Evolutionary conservation across 208 protist genomes (phyloP).

Genomic region (Borovskyia barvae): DNA sequence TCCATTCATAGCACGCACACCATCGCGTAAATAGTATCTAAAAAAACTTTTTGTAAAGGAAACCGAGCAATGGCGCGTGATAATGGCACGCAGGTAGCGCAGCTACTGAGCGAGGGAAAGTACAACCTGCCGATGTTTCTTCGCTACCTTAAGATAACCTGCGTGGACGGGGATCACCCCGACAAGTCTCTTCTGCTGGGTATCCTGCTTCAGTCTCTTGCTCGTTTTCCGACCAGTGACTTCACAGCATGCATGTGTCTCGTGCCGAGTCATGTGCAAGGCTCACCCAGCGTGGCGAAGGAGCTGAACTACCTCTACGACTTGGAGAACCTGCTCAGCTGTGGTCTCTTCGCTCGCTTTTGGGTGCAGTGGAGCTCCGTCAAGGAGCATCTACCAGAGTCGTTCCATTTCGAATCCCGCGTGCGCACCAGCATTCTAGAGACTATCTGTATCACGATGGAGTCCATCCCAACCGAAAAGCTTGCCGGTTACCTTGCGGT

Average conservation of each 20-base stretch:
- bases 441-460: constrained; percentile 65
- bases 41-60: too few species aligned
- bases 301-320: constrained; percentile 83
- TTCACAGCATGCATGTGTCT: constrained; percentile 88
- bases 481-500: constrained; percentile 67
- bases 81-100: constrained; percentile 63
- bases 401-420: constrained; percentile 74
- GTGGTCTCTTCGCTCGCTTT: constrained; percentile 75
- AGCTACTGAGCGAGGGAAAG: constrained; percentile 75
- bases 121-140: constrained; percentile 86
- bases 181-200: constrained; percentile 78
- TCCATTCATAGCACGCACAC: too few species aligned
- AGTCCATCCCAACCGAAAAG: constrained; percentile 41
- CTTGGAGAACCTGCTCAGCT: constrained; percentile 87
- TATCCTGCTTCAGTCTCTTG: constrained; percentile 79
- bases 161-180: constrained; percentile 57
- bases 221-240: constrained; percentile 83
- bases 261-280: constrained; percentile 78
- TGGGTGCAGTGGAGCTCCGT: constrained; percentile 74
- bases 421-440: constrained; percentile 80
- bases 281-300: constrained; percentile 69
- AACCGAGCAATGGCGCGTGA: constrained; percentile 40
- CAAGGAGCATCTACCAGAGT: constrained; percentile 63
- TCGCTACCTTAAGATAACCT: constrained; percentile 71
- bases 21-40: too few species aligned